Percentiles rank a stretch among this genome's conserved stretches.
phyloP scores from a whole-genome alignment of 2,329 filamentous ascomycete genomes.

The Xylariales sp. region DNA sequence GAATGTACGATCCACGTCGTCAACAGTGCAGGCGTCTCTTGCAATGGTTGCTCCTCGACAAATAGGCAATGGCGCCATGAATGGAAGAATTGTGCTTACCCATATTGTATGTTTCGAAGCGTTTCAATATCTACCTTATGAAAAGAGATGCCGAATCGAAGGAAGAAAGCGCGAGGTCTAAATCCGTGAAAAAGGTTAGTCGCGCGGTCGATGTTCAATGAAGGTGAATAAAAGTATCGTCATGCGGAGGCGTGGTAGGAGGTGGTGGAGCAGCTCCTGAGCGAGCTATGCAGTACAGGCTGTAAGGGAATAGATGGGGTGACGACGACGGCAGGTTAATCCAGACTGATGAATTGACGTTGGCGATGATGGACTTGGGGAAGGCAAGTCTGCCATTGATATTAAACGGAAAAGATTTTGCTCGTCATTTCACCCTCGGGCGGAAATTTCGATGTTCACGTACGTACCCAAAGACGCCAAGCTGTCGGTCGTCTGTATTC shows the following conservation, averaged over 20 bases:
- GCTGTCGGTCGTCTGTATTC: constrained; percentile 24
- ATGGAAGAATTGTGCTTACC: constrained; percentile 37
- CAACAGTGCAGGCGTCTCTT: constrained; percentile 16
- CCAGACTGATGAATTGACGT: constrained; percentile 3
- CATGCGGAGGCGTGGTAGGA: constrained; percentile 3
- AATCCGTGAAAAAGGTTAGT: constrained; percentile 20
- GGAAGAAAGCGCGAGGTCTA: constrained; percentile 24
- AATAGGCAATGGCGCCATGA: too few relatives aligned
- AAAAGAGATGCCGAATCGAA: constrained; percentile 16
- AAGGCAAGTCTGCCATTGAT: background rate
- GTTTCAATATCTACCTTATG: constrained; percentile 22
- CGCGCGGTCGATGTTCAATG: constrained; percentile 1
- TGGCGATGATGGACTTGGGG: constrained; percentile 4
- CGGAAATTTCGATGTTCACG: constrained; percentile 15
- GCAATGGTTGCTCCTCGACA: constrained; percentile 18
- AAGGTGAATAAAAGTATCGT: constrained; percentile 4
- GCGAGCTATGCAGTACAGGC: background rate
- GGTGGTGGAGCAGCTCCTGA: constrained; percentile 11
- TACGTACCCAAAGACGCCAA: constrained; percentile 11
- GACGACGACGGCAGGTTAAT: constrained; percentile 1
- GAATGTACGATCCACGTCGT: constrained; percentile 6
- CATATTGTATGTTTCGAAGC: constrained; percentile 35
- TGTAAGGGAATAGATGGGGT: background rate
- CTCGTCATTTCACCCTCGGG: background rate
- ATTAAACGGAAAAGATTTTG: background rate